These are phyloP conservation scores for Solioccasus polychromus DNA, from an alignment of 768 basidiomycete species.

Conservation along the genomic window DNA sequence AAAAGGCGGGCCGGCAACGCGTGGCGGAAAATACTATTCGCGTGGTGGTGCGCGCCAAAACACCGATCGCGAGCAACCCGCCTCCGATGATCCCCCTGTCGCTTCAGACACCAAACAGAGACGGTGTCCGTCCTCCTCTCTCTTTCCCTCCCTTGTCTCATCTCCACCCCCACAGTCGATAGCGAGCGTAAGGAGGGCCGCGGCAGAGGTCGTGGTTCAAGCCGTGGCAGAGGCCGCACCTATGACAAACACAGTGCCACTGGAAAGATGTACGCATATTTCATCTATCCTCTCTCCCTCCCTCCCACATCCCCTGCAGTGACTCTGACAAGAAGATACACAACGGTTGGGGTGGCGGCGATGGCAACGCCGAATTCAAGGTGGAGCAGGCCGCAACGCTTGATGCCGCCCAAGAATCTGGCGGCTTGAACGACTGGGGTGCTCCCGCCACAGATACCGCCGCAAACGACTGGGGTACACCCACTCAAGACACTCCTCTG, in stretches of 20 bases:
- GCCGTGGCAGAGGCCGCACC: constrained; percentile 63
- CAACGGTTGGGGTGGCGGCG: constrained; percentile 94
- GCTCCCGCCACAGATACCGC: constrained; percentile 22
- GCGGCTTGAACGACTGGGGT: constrained; percentile 37
- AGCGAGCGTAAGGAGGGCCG: constrained; percentile 46
- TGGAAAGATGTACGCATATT: constrained; percentile 72
- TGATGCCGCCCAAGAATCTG: constrained; percentile 62
- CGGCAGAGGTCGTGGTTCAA: constrained; percentile 43
- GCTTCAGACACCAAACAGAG: constrained; percentile 32
- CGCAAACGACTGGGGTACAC: constrained; percentile 38
- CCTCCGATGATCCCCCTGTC: constrained; percentile 35
- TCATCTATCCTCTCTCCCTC: background rate
- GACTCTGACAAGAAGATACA: constrained; percentile 95
- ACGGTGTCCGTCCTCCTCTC: constrained; percentile 26
- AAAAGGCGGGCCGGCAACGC: constrained; percentile 57
- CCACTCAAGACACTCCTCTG: constrained; percentile 26
- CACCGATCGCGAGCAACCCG: constrained; percentile 37
- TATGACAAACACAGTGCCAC: constrained; percentile 88
- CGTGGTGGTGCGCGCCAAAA: constrained; percentile 55
- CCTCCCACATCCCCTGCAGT: constrained; percentile 38
- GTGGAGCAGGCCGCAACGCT: constrained; percentile 69
- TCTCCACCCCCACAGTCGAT: constrained; percentile 29
- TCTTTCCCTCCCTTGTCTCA: constrained; percentile 1
- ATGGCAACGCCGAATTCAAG: constrained; percentile 80
- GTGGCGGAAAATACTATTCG: constrained; percentile 67